A percentile compares a stretch with the other conserved stretches of the same genome.
These are phyloP conservation scores for Melaleuca quinquenervia DNA, from an alignment of 345 rosid species.

Conservation along the genomic window DNA sequence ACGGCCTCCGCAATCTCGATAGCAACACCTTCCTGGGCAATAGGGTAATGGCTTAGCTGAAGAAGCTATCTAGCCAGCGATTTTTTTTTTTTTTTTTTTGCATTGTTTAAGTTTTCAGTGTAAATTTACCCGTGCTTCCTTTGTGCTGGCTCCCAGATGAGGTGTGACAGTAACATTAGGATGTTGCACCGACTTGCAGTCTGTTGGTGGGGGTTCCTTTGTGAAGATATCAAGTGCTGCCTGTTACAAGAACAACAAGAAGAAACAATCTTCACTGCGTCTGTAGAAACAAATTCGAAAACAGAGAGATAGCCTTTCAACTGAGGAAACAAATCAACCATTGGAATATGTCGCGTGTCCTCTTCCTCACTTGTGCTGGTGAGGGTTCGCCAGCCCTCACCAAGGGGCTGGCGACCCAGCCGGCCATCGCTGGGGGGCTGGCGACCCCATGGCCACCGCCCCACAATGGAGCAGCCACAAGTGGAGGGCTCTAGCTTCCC, in stretches of 20 bases:
- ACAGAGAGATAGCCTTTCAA: not conserved
- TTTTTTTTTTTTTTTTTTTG: not conserved
- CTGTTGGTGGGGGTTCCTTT: slow-evolving; percentile 55
- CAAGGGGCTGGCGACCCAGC: too few species aligned
- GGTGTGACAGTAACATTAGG: slow-evolving; percentile 70
- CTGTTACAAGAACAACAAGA: slow-evolving; percentile 10
- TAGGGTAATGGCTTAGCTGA: not conserved
- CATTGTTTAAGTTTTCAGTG: not conserved
- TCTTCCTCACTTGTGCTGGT: not conserved
- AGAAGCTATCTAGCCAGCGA: not conserved
- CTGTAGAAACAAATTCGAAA: not conserved
- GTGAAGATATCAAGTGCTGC: slow-evolving; percentile 85
- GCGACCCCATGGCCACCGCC: too few species aligned
- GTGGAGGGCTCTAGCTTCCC: too few species aligned
- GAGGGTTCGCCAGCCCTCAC: too few species aligned
- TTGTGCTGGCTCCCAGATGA: slow-evolving; percentile 91
- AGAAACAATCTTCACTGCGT: not conserved
- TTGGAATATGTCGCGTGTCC: not conserved
- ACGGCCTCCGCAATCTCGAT: slow-evolving; percentile 91
- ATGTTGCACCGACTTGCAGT: slow-evolving; percentile 54
- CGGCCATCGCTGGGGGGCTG: too few species aligned
- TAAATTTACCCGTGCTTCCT: slow-evolving; percentile 64
- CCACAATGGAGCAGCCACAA: too few species aligned
- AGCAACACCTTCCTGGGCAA: slow-evolving; percentile 68
- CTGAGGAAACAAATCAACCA: not conserved